These are phyloP conservation scores for Pyrenochaeta sp. DNA, from an alignment of 2,329 filamentous ascomycete genomes.

Conservation along the genomic window DNA sequence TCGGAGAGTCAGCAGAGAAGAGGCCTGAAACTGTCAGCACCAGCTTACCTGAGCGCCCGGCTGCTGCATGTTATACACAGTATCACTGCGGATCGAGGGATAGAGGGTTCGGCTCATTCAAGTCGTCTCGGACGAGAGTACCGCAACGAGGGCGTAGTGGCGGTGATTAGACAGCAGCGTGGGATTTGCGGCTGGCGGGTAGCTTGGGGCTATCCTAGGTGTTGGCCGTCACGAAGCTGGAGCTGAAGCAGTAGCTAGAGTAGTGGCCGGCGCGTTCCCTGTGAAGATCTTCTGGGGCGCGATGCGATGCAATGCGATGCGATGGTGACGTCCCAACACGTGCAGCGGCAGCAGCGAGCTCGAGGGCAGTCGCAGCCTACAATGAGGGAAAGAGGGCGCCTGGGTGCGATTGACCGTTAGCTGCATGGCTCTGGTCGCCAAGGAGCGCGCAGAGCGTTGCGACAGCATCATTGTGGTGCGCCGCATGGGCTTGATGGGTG, in stretches of 20 bases:
- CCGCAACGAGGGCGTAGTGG: constrained; percentile 9
- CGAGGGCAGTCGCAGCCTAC: constrained; percentile 9
- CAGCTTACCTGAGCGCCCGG: constrained; percentile 64
- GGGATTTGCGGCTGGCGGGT: constrained; percentile 2
- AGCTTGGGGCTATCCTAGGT: neutral
- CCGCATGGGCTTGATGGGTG: constrained; percentile 4
- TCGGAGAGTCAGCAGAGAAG: constrained; percentile 37
- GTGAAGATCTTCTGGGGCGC: neutral
- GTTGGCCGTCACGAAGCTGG: neutral
- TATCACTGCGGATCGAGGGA: constrained; percentile 44
- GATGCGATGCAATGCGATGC: neutral
- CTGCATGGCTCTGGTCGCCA: constrained; percentile 15
- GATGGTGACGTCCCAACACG: constrained; percentile 18
- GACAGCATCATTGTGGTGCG: constrained; percentile 16
- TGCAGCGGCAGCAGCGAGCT: constrained; percentile 10
- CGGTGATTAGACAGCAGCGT: constrained; percentile 15
- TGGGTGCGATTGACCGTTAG: constrained; percentile 17
- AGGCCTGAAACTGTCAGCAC: constrained; percentile 26
- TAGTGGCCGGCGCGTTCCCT: neutral
- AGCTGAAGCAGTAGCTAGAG: neutral
- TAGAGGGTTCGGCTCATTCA: constrained; percentile 42
- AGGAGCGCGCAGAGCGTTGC: constrained; percentile 15
- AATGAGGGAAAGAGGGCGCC: constrained; percentile 10
- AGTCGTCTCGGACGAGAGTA: constrained; percentile 5
- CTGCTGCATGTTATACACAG: constrained; percentile 47